Conservation (phyloP, 345 rosid genomes). For the Aquilaria sinensis region DNA sequence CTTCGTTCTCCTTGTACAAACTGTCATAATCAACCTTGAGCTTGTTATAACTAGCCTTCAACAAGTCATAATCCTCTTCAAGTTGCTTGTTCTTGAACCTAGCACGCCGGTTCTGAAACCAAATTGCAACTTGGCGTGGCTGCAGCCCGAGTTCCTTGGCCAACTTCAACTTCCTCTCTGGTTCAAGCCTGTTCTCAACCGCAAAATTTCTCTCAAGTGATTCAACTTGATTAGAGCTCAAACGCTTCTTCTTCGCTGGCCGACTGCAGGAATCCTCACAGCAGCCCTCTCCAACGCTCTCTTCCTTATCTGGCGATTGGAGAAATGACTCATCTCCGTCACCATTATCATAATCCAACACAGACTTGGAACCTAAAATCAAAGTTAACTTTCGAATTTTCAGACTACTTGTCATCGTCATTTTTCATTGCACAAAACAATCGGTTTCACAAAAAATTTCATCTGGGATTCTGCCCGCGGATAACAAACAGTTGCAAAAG, state of each 20-base stretch:
- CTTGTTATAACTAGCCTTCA: constrained; percentile 42
- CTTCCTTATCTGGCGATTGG: constrained; percentile 29
- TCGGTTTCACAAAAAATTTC: background rate
- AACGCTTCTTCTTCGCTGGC: constrained; percentile 56
- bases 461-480: background rate
- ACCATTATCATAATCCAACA: constrained; percentile 21
- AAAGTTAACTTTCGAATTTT: background rate
- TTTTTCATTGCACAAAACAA: background rate
- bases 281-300: constrained; percentile 25
- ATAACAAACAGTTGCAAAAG: background rate
- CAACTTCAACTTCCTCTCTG: constrained; percentile 58
- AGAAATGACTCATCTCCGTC: constrained; percentile 12
- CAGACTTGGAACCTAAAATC: constrained; percentile 25
- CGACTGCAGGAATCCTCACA: constrained; percentile 21
- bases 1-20: constrained; percentile 40
- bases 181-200: constrained; percentile 68
- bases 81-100: constrained; percentile 67
- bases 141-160: constrained; percentile 68
- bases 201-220: constrained; percentile 66
- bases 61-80: constrained; percentile 45
- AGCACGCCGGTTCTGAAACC: constrained; percentile 85
- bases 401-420: background rate
- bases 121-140: constrained; percentile 76
- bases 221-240: constrained; percentile 45
- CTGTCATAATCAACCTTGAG: constrained; percentile 53